A percentile compares a stretch with the other conserved stretches of the same genome.
Conservation (phyloP, 2,329 filamentous ascomycete species). For the Chaetomium olivaceum region DNA sequence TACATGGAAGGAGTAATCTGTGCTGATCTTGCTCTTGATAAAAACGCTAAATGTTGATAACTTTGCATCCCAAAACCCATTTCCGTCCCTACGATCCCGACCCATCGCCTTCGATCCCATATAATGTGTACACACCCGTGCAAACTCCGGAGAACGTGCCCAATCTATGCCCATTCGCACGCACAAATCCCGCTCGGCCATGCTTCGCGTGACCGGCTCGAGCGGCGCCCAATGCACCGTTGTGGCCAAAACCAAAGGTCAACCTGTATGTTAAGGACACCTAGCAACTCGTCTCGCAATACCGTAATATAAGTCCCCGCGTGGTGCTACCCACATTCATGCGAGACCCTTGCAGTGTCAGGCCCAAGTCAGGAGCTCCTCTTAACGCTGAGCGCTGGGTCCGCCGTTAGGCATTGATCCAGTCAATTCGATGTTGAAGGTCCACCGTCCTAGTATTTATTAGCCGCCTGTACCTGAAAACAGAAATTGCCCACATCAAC, state of each 20-base stretch:
- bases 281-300: background rate
- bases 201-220: constrained; percentile 2
- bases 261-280: background rate
- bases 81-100: background rate
- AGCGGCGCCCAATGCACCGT: constrained; percentile 17
- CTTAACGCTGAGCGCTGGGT: constrained; percentile 34
- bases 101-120: constrained; percentile 2
- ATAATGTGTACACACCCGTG: constrained; percentile 10
- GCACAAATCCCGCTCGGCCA: background rate
- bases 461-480: constrained; percentile 28
- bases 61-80: background rate
- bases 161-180: constrained; percentile 20
- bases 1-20: background rate
- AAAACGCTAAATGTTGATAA: background rate
- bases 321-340: background rate
- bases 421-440: constrained; percentile 45
- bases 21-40: background rate
- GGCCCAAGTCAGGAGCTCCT: background rate
- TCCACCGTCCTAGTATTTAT: constrained; percentile 46
- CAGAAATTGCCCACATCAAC: background rate
- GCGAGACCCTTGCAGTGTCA: background rate
- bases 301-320: background rate
- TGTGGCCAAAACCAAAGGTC: background rate
- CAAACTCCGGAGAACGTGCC: constrained; percentile 23
- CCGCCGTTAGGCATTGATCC: constrained; percentile 27